Evolutionary conservation across 352 stramenopile species (phyloP).

Genomic region (Poterioochromonas sp.): DNA sequence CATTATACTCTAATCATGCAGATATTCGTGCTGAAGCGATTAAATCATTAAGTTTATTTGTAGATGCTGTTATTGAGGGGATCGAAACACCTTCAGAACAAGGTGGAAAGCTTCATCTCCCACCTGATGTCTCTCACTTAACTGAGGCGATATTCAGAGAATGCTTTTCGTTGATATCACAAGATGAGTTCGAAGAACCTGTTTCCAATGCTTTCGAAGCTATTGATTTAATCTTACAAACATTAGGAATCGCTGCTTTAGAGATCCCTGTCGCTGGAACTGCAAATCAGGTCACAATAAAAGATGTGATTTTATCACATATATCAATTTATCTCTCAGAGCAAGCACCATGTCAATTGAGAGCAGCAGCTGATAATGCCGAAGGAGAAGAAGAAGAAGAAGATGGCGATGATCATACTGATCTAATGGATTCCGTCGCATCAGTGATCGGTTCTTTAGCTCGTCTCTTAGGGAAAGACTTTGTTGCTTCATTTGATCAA

Average conservation of each 20-base stretch:
- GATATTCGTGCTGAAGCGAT: slow-evolving; percentile 57
- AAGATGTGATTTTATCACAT: slow-evolving; percentile 50
- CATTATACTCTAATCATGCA: slow-evolving; percentile 51
- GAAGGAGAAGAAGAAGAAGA: slow-evolving; percentile 57
- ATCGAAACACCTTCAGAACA: slow-evolving; percentile 46
- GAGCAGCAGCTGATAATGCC: no score
- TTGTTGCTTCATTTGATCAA: slow-evolving; percentile 73
- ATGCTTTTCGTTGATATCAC: not conserved
- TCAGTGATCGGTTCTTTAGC: slow-evolving; percentile 82
- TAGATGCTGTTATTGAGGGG: slow-evolving; percentile 47
- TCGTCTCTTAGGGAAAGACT: slow-evolving; percentile 83
- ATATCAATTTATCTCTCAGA: slow-evolving; percentile 51
- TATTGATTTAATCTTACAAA: slow-evolving; percentile 76
- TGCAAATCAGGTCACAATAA: slow-evolving; percentile 2
- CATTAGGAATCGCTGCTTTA: slow-evolving; percentile 43
- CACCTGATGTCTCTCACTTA: not conserved
- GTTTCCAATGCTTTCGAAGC: slow-evolving; percentile 38
- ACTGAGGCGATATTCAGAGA: not conserved
- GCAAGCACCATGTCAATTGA: slow-evolving; percentile 54
- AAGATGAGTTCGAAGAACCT: not conserved
- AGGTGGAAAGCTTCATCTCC: slow-evolving; percentile 2
- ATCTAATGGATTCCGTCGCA: slow-evolving; percentile 79
- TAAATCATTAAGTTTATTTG: slow-evolving; percentile 47
- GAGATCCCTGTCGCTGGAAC: not conserved
- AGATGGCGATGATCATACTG: slow-evolving; percentile 81